Percentiles rank a stretch among this genome's conserved stretches.
Conservation (phyloP, 176 grass and related monocot genomes). For the Oryza meridionalis region DNA sequence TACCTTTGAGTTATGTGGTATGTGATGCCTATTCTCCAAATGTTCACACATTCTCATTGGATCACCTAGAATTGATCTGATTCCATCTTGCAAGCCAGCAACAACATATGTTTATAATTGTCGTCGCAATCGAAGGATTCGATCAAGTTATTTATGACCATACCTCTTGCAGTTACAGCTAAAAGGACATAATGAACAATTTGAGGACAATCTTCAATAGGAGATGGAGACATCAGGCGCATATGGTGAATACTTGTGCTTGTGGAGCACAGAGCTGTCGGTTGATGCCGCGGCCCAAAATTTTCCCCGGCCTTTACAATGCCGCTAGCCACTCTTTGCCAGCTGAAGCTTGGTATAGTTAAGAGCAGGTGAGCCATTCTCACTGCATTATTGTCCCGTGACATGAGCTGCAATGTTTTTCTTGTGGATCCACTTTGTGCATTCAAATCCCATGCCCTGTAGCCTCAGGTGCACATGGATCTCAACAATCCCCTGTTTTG, state of each 20-base stretch:
- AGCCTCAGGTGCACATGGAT: neutral
- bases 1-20: neutral
- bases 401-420: neutral
- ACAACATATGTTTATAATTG: slow-evolving; percentile 46
- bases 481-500: neutral
- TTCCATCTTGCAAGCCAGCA: slow-evolving; percentile 19
- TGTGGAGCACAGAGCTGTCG: slow-evolving; percentile 28
- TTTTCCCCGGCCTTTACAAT: slow-evolving; percentile 47
- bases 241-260: slow-evolving; percentile 9
- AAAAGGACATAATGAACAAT: slow-evolving; percentile 3
- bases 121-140: slow-evolving; percentile 40
- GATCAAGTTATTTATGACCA: slow-evolving; percentile 35
- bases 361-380: neutral
- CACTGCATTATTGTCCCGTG: neutral
- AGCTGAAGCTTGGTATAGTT: too few relatives aligned
- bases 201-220: slow-evolving; percentile 4
- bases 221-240: neutral
- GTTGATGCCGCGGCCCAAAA: slow-evolving; percentile 19
- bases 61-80: neutral
- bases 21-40: neutral
- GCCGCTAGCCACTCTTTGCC: too few relatives aligned
- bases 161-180: slow-evolving; percentile 41
- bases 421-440: neutral
- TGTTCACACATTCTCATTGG: neutral
- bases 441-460: slow-evolving; percentile 14